A percentile compares a stretch with the other conserved stretches of the same genome.
Conservation (phyloP, 768 basidiomycete species). For the Pleurotus citrinopileatus region DNA sequence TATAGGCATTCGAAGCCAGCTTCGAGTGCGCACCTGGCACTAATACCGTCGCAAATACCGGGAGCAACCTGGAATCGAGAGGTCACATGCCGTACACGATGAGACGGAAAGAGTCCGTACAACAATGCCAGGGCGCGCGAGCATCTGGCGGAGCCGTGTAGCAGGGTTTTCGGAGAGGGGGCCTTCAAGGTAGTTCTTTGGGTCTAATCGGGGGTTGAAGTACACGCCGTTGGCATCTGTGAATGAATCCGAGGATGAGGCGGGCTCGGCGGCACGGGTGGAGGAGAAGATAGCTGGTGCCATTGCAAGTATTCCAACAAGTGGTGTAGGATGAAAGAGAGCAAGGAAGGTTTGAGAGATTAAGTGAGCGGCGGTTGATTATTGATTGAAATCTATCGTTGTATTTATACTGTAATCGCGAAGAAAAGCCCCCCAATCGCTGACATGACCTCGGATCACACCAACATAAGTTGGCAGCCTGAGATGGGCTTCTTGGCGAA, state of each 20-base stretch:
- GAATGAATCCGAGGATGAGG: neutral
- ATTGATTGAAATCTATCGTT: too few species aligned
- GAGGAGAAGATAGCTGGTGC: neutral
- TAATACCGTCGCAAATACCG: slow-evolving; percentile 80
- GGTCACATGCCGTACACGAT: neutral
- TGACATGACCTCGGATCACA: too few species aligned
- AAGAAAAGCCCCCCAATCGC: too few species aligned
- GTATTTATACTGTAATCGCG: too few species aligned
- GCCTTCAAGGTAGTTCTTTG: slow-evolving; percentile 64
- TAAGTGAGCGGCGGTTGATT: too few species aligned
- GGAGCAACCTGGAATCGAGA: slow-evolving; percentile 53
- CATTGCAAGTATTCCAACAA: neutral
- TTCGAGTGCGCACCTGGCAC: slow-evolving; percentile 75
- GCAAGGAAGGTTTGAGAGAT: too few species aligned
- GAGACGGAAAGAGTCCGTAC: slow-evolving; percentile 34
- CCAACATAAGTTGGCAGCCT: too few species aligned
- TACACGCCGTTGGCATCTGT: slow-evolving; percentile 29
- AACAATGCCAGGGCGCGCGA: slow-evolving; percentile 71
- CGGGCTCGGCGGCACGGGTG: neutral
- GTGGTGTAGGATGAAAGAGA: neutral
- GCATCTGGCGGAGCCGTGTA: slow-evolving; percentile 68
- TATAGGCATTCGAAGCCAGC: slow-evolving; percentile 77
- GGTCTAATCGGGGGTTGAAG: slow-evolving; percentile 67
- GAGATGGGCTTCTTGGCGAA: too few species aligned
- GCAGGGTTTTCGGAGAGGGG: slow-evolving; percentile 66